Conservation (phyloP, 73 alveolate genomes). For the Paramecium tetraurelia region DNA sequence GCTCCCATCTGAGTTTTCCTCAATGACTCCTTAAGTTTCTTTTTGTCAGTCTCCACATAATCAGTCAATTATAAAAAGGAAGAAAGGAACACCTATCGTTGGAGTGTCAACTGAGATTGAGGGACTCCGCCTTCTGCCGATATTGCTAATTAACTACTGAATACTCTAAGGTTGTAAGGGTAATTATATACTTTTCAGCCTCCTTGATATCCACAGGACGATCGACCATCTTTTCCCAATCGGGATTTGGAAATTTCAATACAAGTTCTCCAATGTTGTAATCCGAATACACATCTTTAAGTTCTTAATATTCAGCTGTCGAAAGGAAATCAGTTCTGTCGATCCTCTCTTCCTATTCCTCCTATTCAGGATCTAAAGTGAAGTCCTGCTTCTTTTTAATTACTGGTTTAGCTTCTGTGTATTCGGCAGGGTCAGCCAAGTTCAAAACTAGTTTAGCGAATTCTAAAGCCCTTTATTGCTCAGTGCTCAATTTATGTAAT, state of each 20-base stretch:
- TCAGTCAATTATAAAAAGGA: not conserved
- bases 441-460: not conserved
- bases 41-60: slow-evolving; percentile 22
- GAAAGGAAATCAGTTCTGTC: slow-evolving; percentile 19
- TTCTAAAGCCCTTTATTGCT: not conserved
- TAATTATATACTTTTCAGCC: not conserved
- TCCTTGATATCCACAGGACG: not conserved
- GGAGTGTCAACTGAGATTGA: not conserved
- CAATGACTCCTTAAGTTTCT: not conserved
- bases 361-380: not conserved
- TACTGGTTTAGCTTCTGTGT: not conserved
- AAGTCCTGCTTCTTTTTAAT: not conserved
- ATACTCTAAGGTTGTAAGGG: not conserved
- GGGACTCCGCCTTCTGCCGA: slow-evolving; percentile 36
- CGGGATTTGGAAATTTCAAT: slow-evolving; percentile 21
- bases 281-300: slow-evolving; percentile 16
- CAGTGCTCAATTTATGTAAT: not conserved
- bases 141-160: not conserved
- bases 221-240: not conserved
- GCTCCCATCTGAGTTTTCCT: not conserved
- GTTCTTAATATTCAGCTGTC: slow-evolving; percentile 39
- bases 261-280: slow-evolving; percentile 37
- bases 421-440: not conserved
- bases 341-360: not conserved
- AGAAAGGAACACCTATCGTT: not conserved